Conservation (phyloP, 164 flowering plant species). For the Santalum album region DNA sequence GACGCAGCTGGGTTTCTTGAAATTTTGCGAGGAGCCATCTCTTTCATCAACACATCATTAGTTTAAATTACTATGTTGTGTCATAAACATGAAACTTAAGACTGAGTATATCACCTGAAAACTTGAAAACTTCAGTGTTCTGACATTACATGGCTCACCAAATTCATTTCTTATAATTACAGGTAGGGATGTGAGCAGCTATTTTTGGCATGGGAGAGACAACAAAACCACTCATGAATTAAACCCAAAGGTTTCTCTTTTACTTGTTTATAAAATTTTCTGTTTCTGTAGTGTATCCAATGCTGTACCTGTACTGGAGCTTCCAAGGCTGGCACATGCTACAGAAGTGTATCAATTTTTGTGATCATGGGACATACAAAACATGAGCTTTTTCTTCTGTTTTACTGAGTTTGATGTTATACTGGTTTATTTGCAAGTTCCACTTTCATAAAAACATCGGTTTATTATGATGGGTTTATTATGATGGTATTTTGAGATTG, state of each 20-base stretch:
- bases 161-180: constrained; percentile 10
- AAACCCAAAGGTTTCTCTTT: constrained; percentile 64
- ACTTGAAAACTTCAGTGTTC: neutral
- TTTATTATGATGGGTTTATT: neutral
- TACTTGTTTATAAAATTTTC: neutral
- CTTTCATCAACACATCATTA: too few species aligned
- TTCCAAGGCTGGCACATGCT: too few species aligned
- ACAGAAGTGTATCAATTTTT: too few species aligned
- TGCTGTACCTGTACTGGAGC: too few species aligned
- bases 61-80: too few species aligned
- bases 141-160: neutral
- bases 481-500: constrained; percentile 1
- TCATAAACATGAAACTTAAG: too few species aligned
- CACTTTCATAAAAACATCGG: neutral
- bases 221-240: constrained; percentile 56
- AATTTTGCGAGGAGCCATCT: too few species aligned
- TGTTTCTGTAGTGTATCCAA: neutral
- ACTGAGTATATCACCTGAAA: neutral
- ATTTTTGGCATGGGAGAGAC: constrained; percentile 98
- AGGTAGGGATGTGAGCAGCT: constrained; percentile 60
- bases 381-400: too few species aligned
- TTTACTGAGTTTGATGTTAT: neutral
- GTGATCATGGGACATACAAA: too few species aligned
- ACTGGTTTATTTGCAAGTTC: neutral
- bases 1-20: too few species aligned